Evolutionary conservation across 257 asterid species (phyloP).

Genomic region (Solanum corneliomulleri): DNA sequence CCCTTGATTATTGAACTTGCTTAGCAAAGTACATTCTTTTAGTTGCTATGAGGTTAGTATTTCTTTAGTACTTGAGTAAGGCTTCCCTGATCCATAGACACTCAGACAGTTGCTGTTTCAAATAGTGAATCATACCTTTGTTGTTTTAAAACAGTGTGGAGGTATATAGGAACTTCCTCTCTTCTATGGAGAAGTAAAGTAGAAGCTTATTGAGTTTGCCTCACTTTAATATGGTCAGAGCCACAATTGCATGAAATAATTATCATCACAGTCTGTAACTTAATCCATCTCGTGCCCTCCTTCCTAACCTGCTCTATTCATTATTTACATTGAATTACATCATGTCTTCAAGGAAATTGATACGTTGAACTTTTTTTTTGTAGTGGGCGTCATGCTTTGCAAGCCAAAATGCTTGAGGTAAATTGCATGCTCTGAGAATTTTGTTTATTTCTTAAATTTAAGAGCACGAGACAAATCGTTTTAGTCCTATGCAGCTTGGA

Average conservation of each 20-base stretch:
- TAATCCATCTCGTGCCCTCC: neutral
- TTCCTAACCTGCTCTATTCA: neutral
- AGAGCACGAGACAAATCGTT: neutral
- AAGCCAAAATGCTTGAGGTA: conserved; percentile 85
- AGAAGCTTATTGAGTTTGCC: neutral
- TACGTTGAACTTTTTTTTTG: conserved; percentile 11
- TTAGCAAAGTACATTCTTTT: neutral
- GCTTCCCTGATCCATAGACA: neutral
- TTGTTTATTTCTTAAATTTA: neutral
- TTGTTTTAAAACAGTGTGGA: neutral
- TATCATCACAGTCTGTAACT: neutral
- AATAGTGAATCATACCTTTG: neutral
- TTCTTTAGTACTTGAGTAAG: neutral
- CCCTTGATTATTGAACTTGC: neutral
- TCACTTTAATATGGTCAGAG: neutral
- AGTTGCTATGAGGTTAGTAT: neutral
- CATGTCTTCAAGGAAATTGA: neutral
- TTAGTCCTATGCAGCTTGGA: conserved; percentile 60
- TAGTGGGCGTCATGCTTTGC: conserved; percentile 98
- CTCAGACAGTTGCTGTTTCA: neutral
- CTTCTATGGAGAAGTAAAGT: neutral
- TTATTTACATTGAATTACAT: neutral
- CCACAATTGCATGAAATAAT: neutral
- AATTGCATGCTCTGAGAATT: conserved; percentile 1
- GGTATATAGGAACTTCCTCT: neutral